These are phyloP conservation scores for Plasmodium coatneyi DNA, from an alignment of 169 alveolate genomes.

Conservation along the genomic window DNA sequence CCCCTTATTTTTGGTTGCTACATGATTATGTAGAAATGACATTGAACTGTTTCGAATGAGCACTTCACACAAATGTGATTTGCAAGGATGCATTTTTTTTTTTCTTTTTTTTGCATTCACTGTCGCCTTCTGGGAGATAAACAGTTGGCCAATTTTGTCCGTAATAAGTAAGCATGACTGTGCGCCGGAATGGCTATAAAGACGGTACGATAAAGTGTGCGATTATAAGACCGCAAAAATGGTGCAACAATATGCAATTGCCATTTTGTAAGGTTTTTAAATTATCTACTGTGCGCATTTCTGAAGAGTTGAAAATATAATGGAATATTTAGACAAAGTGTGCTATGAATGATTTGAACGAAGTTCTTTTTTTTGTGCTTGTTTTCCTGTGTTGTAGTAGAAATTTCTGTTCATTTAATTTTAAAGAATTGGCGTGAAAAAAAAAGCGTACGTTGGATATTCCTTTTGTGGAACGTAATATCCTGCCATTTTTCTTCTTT, in stretches of 20 bases:
- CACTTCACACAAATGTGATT: not conserved
- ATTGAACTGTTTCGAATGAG: not conserved
- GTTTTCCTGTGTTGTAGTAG: not conserved
- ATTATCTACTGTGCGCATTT: not conserved
- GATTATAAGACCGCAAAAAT: not conserved
- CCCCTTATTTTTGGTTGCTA: not conserved
- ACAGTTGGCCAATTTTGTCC: not conserved
- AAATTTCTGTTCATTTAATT: not conserved
- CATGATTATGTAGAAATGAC: not conserved
- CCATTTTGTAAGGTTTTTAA: not conserved
- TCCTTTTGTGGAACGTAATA: not conserved
- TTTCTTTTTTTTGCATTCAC: not conserved
- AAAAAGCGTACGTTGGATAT: not conserved
- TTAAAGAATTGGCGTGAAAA: not conserved
- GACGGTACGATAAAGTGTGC: not conserved
- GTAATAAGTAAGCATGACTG: not conserved
- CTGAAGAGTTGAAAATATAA: not conserved
- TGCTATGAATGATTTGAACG: not conserved
- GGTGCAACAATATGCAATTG: not conserved
- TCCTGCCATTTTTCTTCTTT: not conserved
- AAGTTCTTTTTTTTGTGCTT: not conserved
- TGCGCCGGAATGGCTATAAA: not conserved
- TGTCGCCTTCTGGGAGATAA: not conserved
- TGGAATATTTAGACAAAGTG: not conserved
- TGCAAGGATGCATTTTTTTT: not conserved